Percentiles rank a stretch among this genome's conserved stretches.
These are phyloP conservation scores for Dendrobium chrysotoxum DNA, from an alignment of 106 monocot species.

Conservation along the genomic window DNA sequence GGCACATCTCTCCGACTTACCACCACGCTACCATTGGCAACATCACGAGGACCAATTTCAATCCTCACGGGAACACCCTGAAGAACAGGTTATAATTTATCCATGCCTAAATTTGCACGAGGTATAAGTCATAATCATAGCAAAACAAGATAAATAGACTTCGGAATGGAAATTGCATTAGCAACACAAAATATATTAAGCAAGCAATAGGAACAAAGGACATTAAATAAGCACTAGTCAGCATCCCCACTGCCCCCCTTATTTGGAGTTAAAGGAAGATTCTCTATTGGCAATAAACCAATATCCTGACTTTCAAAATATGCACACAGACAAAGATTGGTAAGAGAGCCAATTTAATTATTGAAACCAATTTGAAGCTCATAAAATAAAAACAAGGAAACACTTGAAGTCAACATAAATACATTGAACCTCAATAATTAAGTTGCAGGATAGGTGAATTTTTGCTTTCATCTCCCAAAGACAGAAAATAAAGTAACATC, in stretches of 20 bases:
- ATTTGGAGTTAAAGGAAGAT: too few relatives aligned
- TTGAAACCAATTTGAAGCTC: too few relatives aligned
- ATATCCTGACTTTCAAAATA: too few relatives aligned
- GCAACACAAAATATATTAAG: background rate
- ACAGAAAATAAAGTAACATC: too few relatives aligned
- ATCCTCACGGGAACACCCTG: slow-evolving; percentile 93
- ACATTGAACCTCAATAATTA: too few relatives aligned
- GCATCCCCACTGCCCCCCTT: too few relatives aligned
- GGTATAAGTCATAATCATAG: background rate
- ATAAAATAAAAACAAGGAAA: too few relatives aligned
- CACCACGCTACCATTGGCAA: slow-evolving; percentile 62
- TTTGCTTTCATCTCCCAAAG: too few relatives aligned
- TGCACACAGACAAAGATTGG: background rate
- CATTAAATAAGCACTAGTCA: too few relatives aligned
- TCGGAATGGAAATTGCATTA: background rate
- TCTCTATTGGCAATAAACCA: too few relatives aligned
- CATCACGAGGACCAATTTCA: slow-evolving; percentile 91
- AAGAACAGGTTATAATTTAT: background rate
- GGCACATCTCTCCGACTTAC: slow-evolving; percentile 78
- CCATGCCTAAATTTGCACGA: background rate
- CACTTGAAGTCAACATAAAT: too few relatives aligned
- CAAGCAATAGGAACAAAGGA: background rate
- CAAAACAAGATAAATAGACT: background rate
- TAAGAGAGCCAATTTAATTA: background rate
- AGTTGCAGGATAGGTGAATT: too few relatives aligned